phyloP scores from a whole-genome alignment of 495 filamentous ascomycete species.

The Penicillium egyptiacum region DNA sequence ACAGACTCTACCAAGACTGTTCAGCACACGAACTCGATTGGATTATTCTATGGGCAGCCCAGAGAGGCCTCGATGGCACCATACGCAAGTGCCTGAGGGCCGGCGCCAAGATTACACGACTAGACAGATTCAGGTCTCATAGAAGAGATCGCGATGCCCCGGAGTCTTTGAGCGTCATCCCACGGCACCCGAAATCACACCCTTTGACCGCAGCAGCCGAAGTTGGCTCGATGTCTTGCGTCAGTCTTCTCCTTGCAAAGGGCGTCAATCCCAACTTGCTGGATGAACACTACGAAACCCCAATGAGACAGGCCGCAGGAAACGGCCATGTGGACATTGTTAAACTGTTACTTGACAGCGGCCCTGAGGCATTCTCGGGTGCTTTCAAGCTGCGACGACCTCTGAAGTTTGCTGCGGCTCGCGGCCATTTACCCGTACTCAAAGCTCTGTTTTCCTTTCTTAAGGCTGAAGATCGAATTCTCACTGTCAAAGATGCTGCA shows the following conservation, averaged over 20 bases:
- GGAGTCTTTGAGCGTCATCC: not conserved
- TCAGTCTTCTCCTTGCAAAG: not conserved
- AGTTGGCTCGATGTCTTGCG: not conserved
- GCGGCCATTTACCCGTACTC: not conserved
- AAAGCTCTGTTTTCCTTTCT: not conserved
- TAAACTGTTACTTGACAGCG: not conserved
- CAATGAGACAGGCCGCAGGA: not conserved
- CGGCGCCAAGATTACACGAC: not conserved
- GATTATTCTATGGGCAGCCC: not conserved
- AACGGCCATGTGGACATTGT: not conserved
- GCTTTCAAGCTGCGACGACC: slow-evolving; percentile 1
- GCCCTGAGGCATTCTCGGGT: not conserved
- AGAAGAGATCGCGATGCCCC: not conserved
- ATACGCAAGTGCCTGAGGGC: not conserved
- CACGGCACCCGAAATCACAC: not conserved
- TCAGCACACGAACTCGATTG: too few relatives aligned
- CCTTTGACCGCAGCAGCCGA: not conserved
- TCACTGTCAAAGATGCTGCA: not conserved
- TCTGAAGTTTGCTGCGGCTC: not conserved
- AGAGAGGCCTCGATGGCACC: not conserved
- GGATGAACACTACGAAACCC: not conserved
- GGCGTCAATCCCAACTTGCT: not conserved
- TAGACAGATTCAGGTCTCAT: not conserved
- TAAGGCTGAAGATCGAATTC: rapidly evolving
- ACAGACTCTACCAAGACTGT: not conserved